Conservation (phyloP, 2,329 filamentous ascomycete genomes). For the Tolypocladium cylindrosporum region DNA sequence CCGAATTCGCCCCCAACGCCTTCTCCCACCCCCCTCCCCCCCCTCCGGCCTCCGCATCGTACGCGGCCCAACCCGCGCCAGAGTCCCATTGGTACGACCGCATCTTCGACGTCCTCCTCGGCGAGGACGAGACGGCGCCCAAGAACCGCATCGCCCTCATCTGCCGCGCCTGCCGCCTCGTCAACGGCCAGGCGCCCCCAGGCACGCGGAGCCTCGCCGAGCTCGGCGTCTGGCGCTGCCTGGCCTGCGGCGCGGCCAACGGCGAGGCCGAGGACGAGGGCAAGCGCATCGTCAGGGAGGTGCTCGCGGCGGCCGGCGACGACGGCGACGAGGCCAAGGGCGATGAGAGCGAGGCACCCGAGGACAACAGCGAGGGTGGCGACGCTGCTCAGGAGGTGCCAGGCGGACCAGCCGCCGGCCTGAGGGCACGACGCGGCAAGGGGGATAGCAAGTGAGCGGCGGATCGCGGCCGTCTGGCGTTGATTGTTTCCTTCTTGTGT, state of each 20-base stretch:
- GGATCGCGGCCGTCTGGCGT: background rate
- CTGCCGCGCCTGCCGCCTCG: slow-evolving; percentile 70
- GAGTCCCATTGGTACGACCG: slow-evolving; percentile 84
- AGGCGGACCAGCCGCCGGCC: background rate
- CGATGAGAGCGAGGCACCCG: slow-evolving; percentile 3
- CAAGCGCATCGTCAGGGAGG: slow-evolving; percentile 59
- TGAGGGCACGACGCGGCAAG: background rate
- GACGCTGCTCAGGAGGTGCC: background rate
- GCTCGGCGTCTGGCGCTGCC: slow-evolving; percentile 79
- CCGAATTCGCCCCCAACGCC: too few species aligned
- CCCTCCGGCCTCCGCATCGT: too few species aligned
- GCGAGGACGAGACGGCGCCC: slow-evolving; percentile 86
- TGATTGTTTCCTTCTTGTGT: too few species aligned
- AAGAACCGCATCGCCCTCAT: slow-evolving; percentile 88
- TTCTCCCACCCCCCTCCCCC: too few species aligned
- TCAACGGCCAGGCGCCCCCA: slow-evolving; percentile 92
- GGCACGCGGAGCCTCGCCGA: slow-evolving; percentile 70
- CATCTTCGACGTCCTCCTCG: slow-evolving; percentile 81
- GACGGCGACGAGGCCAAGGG: slow-evolving; percentile 8
- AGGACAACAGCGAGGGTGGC: background rate
- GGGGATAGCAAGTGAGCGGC: background rate
- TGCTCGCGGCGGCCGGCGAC: slow-evolving; percentile 26
- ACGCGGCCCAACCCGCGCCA: slow-evolving; percentile 8
- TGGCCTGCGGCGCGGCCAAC: slow-evolving; percentile 73
- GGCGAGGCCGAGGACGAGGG: slow-evolving; percentile 72